Conservation (phyloP, 306 rosid species). For the Ormosia semicastrata region DNA sequence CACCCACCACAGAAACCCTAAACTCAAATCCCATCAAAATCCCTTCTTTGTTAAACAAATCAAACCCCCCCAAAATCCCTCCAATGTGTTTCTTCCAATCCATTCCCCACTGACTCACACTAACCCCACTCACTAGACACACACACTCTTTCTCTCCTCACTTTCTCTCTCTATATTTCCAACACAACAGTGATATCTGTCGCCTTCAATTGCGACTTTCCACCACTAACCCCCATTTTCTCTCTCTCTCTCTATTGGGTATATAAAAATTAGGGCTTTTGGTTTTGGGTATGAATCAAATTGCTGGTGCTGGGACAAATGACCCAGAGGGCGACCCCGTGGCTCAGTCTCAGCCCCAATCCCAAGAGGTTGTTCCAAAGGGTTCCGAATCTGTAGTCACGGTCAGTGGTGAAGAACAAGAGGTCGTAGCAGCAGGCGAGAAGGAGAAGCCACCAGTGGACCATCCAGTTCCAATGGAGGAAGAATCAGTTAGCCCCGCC, state of each 20-base stretch:
- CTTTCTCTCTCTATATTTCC: slow-evolving; percentile 34
- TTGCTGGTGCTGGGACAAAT: slow-evolving; percentile 40
- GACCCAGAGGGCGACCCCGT: slow-evolving; percentile 62
- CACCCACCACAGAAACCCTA: not conserved
- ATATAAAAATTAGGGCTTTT: slow-evolving; percentile 60
- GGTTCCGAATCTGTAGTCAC: slow-evolving; percentile 28
- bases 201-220: slow-evolving; percentile 98
- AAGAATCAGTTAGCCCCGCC: slow-evolving; percentile 66
- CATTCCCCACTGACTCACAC: slow-evolving; percentile 38
- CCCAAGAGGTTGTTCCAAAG: slow-evolving; percentile 39
- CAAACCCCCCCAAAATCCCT: slow-evolving; percentile 35
- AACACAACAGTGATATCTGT: slow-evolving; percentile 84
- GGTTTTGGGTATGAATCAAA: slow-evolving; percentile 58
- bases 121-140: slow-evolving; percentile 53
- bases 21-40: not conserved
- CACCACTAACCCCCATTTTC: slow-evolving; percentile 47
- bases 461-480: slow-evolving; percentile 79
- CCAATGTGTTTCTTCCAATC: slow-evolving; percentile 12
- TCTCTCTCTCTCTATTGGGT: slow-evolving; percentile 33
- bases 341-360: slow-evolving; percentile 42
- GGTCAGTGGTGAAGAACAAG: slow-evolving; percentile 41
- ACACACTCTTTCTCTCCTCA: not conserved
- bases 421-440: not conserved
- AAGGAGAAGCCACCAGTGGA: slow-evolving; percentile 29
- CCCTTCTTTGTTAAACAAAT: slow-evolving; percentile 1